A percentile compares a stretch with the other conserved stretches of the same genome.
These are phyloP conservation scores for Ceratocystis cubensis DNA, from an alignment of 2,329 filamentous ascomycete genomes.

Conservation along the genomic window DNA sequence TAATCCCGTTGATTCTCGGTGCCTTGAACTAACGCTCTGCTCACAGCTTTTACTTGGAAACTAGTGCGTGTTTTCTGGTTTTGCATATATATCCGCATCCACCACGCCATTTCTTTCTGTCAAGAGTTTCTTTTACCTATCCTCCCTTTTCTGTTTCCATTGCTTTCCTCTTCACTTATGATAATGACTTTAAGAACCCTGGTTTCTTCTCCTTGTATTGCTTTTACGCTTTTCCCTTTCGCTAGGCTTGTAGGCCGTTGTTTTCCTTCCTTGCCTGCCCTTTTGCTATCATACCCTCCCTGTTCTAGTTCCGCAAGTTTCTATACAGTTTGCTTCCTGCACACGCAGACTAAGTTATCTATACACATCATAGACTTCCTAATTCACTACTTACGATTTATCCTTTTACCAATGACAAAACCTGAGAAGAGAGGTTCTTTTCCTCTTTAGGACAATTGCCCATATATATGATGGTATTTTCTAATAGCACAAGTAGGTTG, in stretches of 20 bases:
- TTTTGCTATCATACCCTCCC: background rate
- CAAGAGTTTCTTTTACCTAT: background rate
- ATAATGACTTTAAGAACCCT: constrained; percentile 6
- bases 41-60: constrained; percentile 34
- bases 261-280: background rate
- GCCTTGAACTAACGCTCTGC: constrained; percentile 39
- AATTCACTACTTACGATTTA: background rate
- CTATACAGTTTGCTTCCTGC: constrained; percentile 11
- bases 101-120: background rate
- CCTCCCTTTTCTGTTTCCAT: background rate
- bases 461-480: constrained; percentile 3
- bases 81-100: background rate
- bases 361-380: constrained; percentile 7
- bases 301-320: constrained; percentile 8
- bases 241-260: background rate
- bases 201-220: background rate
- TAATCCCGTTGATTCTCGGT: constrained; percentile 37
- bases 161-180: background rate
- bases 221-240: background rate
- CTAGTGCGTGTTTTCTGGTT: background rate
- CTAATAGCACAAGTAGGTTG: background rate
- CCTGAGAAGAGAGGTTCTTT: background rate
- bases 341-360: background rate
- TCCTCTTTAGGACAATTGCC: background rate
- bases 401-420: background rate